Evolutionary conservation across 2,329 filamentous ascomycete species (phyloP).

Genomic region (Ophiostoma tasmaniense): DNA sequence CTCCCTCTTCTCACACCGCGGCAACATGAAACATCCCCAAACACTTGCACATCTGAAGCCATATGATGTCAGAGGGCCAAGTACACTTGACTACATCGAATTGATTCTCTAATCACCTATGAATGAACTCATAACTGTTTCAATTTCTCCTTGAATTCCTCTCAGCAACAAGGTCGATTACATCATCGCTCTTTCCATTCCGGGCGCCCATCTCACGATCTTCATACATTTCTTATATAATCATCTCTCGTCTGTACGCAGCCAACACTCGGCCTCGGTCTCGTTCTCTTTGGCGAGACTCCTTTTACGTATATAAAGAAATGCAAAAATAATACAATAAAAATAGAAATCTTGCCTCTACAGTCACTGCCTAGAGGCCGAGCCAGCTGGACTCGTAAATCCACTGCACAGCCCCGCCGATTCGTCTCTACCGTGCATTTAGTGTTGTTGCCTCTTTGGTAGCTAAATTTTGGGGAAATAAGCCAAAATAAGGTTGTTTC

Average conservation of each 20-base stretch:
- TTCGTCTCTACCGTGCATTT: neutral
- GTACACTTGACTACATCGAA: neutral
- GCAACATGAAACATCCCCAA: neutral
- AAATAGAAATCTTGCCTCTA: neutral
- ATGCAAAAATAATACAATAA: neutral
- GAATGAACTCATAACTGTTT: neutral
- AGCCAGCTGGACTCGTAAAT: neutral
- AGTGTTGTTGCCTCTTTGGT: neutral
- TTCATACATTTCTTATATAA: neutral
- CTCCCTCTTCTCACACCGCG: neutral
- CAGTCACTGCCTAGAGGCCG: neutral
- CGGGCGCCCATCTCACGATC: neutral
- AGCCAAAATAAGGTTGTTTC: neutral
- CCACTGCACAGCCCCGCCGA: constrained; percentile 4
- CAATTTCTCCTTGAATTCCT: neutral
- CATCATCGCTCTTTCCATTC: neutral
- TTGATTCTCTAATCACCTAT: too few species aligned
- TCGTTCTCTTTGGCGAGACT: neutral
- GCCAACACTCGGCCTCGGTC: neutral
- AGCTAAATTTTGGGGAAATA: too few species aligned
- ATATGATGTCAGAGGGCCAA: neutral
- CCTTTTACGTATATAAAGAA: too few species aligned
- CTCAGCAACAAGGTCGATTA: neutral
- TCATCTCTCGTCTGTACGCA: neutral
- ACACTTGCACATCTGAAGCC: neutral